phyloP scores from a whole-genome alignment of 2,329 filamentous ascomycete genomes.

The Alternaria tenuissima region DNA sequence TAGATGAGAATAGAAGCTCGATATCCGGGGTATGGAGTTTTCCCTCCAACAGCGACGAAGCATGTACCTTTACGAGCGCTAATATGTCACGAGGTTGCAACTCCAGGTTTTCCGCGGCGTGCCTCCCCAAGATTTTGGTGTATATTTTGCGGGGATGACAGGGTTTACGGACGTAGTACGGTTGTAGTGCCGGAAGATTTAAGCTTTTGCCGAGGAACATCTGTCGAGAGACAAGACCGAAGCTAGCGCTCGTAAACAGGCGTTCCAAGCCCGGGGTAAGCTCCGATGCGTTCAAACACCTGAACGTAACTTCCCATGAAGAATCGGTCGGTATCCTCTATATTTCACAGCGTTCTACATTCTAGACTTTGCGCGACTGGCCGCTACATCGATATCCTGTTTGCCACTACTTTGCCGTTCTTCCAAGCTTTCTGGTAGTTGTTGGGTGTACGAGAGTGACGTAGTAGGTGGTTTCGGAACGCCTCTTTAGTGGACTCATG shows the following conservation, averaged over 20 bases:
- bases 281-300: constrained; percentile 1
- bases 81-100: not conserved
- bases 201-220: constrained; percentile 19
- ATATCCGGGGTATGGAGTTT: not conserved
- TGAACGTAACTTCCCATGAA: not conserved
- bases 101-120: not conserved
- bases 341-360: not conserved
- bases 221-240: constrained; percentile 5
- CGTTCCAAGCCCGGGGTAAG: not conserved
- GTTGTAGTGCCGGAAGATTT: constrained; percentile 11
- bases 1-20: not conserved
- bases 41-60: constrained; percentile 9
- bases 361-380: not conserved
- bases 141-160: constrained; percentile 9
- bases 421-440: not conserved
- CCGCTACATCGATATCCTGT: not conserved
- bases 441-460: not conserved
- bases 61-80: not conserved
- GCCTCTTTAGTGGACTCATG: not conserved
- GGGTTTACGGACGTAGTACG: constrained; percentile 1
- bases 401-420: not conserved
- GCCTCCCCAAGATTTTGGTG: not conserved
- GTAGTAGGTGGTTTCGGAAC: not conserved
- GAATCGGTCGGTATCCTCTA: not conserved
- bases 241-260: not conserved